phyloP scores from a whole-genome alignment of 2,329 filamentous ascomycete genomes.

The Aspergillus sp. region DNA sequence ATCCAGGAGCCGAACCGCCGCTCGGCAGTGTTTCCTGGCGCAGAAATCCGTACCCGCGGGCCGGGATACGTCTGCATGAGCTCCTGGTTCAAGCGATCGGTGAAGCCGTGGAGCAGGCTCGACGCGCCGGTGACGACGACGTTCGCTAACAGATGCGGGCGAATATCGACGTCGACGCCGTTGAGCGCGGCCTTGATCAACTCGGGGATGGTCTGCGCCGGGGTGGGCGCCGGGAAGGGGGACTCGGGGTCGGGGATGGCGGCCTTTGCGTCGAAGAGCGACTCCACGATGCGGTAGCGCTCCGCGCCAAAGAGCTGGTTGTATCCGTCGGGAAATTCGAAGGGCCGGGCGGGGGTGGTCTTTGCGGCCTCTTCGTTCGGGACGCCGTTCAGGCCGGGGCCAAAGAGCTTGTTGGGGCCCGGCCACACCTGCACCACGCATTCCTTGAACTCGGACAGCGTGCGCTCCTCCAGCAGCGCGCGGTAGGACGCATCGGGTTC shows the following conservation, averaged over 20 bases:
- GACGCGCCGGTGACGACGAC: conserved; percentile 90
- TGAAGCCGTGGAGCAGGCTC: conserved; percentile 85
- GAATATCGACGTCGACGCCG: conserved; percentile 83
- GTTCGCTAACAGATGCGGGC: conserved; percentile 78
- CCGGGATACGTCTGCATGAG: conserved; percentile 78
- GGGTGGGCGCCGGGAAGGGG: conserved; percentile 53
- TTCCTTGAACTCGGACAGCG: conserved; percentile 95
- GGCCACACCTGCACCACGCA: conserved; percentile 93
- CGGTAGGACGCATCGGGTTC: conserved; percentile 69
- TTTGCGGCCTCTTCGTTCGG: conserved; percentile 74
- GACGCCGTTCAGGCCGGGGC: conserved; percentile 49
- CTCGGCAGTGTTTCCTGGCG: conserved; percentile 81
- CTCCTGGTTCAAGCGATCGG: conserved; percentile 83
- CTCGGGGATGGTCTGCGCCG: conserved; percentile 77
- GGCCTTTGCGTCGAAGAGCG: conserved; percentile 83
- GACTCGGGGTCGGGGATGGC: conserved; percentile 56
- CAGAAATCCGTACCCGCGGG: conserved; percentile 81
- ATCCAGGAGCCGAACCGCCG: conserved; percentile 93
- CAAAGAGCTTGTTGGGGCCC: conserved; percentile 66
- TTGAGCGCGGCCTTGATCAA: conserved; percentile 75
- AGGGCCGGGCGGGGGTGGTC: conserved; percentile 74
- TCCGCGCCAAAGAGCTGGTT: conserved; percentile 93
- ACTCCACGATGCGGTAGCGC: conserved; percentile 81
- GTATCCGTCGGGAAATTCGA: conserved; percentile 95
- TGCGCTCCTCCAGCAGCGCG: conserved; percentile 82